Base-by-base conservation (phyloP, 352 stramenopile species). In the Pythium sukuiense region DNA sequence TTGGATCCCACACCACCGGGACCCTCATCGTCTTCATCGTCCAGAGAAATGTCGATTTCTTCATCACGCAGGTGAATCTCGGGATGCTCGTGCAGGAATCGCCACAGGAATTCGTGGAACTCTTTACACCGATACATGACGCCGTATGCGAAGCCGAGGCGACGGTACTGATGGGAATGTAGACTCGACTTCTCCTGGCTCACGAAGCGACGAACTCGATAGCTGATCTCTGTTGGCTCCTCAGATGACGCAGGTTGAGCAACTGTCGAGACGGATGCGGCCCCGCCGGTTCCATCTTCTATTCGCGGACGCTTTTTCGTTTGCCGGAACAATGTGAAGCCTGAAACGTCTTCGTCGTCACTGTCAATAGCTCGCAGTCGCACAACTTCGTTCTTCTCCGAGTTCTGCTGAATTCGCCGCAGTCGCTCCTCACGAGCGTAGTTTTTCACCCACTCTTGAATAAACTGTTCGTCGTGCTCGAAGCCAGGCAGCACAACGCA, bases 51-150 rank as follows among this genome's bases (percentile, higher is more conserved):
- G 37, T 82, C 76, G 24, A 71, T 76, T n/a, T 69, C 67, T 59
- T 85, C 76, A 27, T 76, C 72, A n/a, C 69, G 68, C 2, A 88
- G 57, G 35, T 80, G 72, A 24, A 67, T 39, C 46, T 70, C 82
- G 48, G 61, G 68, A 14, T 79, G 70, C 7, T 80, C 54, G 59
- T 92, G 75, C 24, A 92, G 76, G 64, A 83, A 87, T 27, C 49
- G 74, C 83, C 83, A 93, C 27, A 93, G 64, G 65, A 88, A 92
- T 46, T 71, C 68, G 70, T 93, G 85, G n/a, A 93, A 76, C 55
- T 77, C 66, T 77, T 90, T 92, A 63, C 85, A 92, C 50, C 85
- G 83, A 70, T 83, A 93, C 83, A 93, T 93, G 29, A 92, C 83
- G 8, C 85, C 85, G 37, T 92, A 92, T 8, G 83, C 85, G 62